Percentiles rank a stretch among this genome's conserved stretches.
phyloP scores from a whole-genome alignment of 2,329 filamentous ascomycete genomes.

The Colletotrichum liaoningense region DNA sequence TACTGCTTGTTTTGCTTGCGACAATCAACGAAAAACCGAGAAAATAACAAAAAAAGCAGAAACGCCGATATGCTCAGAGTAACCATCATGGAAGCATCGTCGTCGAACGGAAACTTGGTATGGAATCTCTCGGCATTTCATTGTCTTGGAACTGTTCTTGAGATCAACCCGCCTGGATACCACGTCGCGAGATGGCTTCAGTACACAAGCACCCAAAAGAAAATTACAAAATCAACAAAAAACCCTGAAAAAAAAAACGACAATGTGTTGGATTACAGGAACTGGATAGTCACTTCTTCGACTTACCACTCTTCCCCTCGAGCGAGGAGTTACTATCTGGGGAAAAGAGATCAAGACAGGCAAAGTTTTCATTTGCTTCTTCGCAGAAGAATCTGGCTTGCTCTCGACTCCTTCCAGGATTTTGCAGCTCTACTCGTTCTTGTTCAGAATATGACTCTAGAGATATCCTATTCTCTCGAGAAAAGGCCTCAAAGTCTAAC shows the following conservation, averaged over 20 bases:
- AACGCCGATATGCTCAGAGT: neutral
- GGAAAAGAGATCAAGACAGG: neutral
- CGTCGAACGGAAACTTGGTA: neutral
- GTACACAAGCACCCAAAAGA: neutral
- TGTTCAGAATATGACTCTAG: neutral
- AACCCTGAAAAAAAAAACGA: neutral
- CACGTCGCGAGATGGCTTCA: neutral
- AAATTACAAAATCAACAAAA: neutral
- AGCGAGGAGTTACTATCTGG: neutral
- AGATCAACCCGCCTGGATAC: too few species aligned
- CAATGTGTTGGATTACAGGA: neutral
- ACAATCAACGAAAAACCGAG: neutral
- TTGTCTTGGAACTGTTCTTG: neutral
- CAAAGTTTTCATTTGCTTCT: neutral
- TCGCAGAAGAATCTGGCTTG: neutral
- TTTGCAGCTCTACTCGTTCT: neutral
- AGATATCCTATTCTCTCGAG: neutral
- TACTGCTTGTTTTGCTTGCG: neutral
- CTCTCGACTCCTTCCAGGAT: neutral
- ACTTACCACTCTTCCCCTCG: neutral
- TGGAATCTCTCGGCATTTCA: neutral
- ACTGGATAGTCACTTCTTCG: neutral
- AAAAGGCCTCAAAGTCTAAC: neutral
- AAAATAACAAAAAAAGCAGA: too few species aligned
- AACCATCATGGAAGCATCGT: neutral